Base-by-base conservation (phyloP, 139 green algal species). In the Chlorella ohadii region DNA sequence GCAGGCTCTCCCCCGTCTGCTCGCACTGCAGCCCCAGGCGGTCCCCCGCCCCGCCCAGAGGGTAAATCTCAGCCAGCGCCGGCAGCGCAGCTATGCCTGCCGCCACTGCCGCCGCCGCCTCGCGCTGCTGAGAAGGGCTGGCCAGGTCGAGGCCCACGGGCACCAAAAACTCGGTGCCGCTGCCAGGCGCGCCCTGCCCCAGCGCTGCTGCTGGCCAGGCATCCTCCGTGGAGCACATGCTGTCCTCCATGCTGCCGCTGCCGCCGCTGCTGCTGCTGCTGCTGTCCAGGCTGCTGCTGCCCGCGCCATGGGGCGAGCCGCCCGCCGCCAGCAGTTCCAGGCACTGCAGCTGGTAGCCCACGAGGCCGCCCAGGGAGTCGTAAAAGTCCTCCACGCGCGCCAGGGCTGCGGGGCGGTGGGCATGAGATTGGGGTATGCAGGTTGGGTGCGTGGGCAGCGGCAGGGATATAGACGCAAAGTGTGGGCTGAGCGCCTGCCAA, bases 41-140 rank as follows among this genome's bases (percentile, higher is more conserved):
- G 87, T 99, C 97, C 0, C 96, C 96, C 27, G 96, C 96, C 55
- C 96, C 97, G 36, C 97, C 97, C 28, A 99, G 88, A 0, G 97
- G 97, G 86, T 97, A 97, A 25, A 99, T 96, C 86, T 99, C 97
- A 0, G 92, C 97, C 90, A 98, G 93, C 41, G 83, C 79, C 0
- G 96, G 96, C 87, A 99, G 84, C 15, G 90, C 91, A 71, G 89
- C 78, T 23, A 98, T 86, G 27, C 95, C 95, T 27, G 80, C 80
- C 6, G 84, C 88, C 25, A 87, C 86, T 23, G 92, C 91, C 6
- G 85, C 73, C 23, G 82, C 80, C 25, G 85, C 91, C 65, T 89
- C 72, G 23, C 79, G 67, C 23, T 85, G 64, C 7, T 89, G 88
- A 0, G 65, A 83, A 34, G 70, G 72, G 27, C 86, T 87, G 4